These are phyloP conservation scores for Candida nemodendra DNA, from an alignment of 805 yeast genomes.

Conservation along the genomic window DNA sequence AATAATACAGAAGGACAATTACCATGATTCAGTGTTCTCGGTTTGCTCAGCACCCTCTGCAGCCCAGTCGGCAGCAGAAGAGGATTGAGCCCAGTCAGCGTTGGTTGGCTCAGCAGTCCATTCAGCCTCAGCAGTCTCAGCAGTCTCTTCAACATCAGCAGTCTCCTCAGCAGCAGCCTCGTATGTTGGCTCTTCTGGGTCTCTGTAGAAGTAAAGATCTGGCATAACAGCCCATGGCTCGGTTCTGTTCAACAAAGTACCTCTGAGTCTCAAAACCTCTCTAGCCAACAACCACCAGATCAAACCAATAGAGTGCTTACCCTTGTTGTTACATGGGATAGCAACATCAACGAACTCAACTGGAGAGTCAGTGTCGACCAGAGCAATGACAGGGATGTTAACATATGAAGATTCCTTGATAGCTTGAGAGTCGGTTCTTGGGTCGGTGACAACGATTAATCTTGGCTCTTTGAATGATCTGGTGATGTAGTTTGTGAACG, in stretches of 20 bases:
- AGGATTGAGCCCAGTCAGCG: slow-evolving; percentile 77
- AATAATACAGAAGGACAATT: slow-evolving; percentile 22
- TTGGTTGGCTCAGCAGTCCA: slow-evolving; percentile 56
- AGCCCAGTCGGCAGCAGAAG: slow-evolving; percentile 43
- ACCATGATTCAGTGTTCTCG: slow-evolving; percentile 40
- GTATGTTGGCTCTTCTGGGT: slow-evolving; percentile 97
- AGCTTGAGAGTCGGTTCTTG: slow-evolving; percentile 99
- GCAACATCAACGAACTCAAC: slow-evolving; percentile 99
- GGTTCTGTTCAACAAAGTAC: slow-evolving; percentile 92
- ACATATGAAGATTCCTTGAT: slow-evolving; percentile 99
- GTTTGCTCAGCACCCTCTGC: slow-evolving; percentile 65
- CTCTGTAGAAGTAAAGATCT: slow-evolving; percentile 99
- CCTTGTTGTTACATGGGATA: slow-evolving; percentile 99
- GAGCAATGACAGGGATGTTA: slow-evolving; percentile 99
- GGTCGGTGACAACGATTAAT: slow-evolving; percentile 98
- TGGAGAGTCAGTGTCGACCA: slow-evolving; percentile 98
- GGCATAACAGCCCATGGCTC: slow-evolving; percentile 99
- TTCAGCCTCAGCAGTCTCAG: slow-evolving; percentile 63
- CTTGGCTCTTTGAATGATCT: slow-evolving; percentile 99
- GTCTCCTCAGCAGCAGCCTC: slow-evolving; percentile 65
- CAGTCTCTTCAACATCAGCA: slow-evolving; percentile 61
- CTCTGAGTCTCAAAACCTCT: slow-evolving; percentile 99
- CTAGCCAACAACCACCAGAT: slow-evolving; percentile 99
- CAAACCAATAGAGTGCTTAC: slow-evolving; percentile 99
- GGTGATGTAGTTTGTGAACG: slow-evolving; percentile 99